Evolutionary conservation across 176 grass and related monocot species (phyloP).

Genomic region (Lolium multiflorum): DNA sequence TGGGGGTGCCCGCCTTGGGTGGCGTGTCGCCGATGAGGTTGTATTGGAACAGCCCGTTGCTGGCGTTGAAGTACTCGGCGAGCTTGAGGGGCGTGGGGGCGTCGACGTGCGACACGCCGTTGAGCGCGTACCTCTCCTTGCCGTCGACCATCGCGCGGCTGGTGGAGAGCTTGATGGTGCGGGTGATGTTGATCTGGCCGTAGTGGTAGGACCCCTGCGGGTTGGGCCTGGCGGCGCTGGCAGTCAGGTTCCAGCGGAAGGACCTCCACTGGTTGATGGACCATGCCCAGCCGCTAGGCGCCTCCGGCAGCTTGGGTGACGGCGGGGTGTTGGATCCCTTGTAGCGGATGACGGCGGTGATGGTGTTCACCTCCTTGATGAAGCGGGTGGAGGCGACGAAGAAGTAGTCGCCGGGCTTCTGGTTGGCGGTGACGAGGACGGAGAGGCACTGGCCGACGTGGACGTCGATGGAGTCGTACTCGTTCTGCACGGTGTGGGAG

Average conservation of each 20-base stretch:
- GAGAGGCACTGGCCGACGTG: constrained; percentile 90
- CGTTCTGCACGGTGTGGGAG: constrained; percentile 92
- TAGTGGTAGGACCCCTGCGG: constrained; percentile 99
- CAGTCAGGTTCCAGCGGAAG: constrained; percentile 95
- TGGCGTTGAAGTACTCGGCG: constrained; percentile 84
- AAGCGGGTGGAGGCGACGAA: constrained; percentile 77
- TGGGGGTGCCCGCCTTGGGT: not conserved
- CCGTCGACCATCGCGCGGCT: constrained; percentile 51
- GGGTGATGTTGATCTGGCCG: constrained; percentile 90
- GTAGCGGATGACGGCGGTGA: constrained; percentile 66
- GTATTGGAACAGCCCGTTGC: constrained; percentile 77
- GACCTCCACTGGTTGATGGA: constrained; percentile 92
- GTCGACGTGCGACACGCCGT: constrained; percentile 85
- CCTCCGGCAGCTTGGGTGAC: constrained; percentile 57
- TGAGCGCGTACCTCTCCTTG: constrained; percentile 71
- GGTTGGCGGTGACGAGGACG: constrained; percentile 73
- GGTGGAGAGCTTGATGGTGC: constrained; percentile 80
- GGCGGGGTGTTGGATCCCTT: constrained; percentile 66
- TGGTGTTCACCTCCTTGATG: constrained; percentile 57
- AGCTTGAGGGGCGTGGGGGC: constrained; percentile 82
- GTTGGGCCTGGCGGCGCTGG: constrained; percentile 92
- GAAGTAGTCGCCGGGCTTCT: constrained; percentile 74
- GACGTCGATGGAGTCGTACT: constrained; percentile 74
- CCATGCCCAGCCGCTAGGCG: constrained; percentile 80
- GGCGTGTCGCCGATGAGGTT: constrained; percentile 75